These are phyloP conservation scores for Diatrype stigma DNA, from an alignment of 2,329 filamentous ascomycete species.

Conservation along the genomic window DNA sequence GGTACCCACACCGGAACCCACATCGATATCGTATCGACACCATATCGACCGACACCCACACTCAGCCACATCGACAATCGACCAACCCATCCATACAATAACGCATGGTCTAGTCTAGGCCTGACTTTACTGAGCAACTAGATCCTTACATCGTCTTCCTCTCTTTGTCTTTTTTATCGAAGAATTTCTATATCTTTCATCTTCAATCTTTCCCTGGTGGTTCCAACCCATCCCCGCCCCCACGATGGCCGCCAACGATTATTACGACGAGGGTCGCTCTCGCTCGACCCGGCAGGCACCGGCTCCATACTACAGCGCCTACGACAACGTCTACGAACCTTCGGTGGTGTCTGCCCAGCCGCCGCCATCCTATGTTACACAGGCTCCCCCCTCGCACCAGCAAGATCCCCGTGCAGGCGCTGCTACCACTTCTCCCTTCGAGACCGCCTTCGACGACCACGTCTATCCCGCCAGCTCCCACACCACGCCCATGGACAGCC, in stretches of 20 bases:
- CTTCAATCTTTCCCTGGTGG: background rate
- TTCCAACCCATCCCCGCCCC: background rate
- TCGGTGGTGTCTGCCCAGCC: conserved; percentile 41
- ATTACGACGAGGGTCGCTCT: conserved; percentile 45
- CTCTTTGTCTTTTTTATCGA: background rate
- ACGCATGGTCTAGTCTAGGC: too few species aligned
- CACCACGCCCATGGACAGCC: conserved; percentile 29
- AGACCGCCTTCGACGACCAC: conserved; percentile 64
- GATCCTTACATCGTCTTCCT: too few species aligned
- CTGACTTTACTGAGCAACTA: too few species aligned
- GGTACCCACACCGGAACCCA: too few species aligned
- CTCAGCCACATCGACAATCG: too few species aligned
- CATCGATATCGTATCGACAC: too few species aligned
- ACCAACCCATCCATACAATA: too few species aligned
- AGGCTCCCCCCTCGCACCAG: conserved; percentile 19
- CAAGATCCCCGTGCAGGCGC: conserved; percentile 25
- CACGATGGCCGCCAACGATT: conserved; percentile 62
- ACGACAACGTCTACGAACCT: conserved; percentile 35
- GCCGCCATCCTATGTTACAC: conserved; percentile 37
- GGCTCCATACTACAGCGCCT: conserved; percentile 28
- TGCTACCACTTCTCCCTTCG: conserved; percentile 52
- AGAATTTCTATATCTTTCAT: background rate
- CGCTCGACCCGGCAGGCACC: background rate
- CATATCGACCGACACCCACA: too few species aligned
- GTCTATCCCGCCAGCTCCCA: conserved; percentile 54